Evolutionary conservation across 768 basidiomycete genomes (phyloP).

Genomic region (Boletellus ananas): DNA sequence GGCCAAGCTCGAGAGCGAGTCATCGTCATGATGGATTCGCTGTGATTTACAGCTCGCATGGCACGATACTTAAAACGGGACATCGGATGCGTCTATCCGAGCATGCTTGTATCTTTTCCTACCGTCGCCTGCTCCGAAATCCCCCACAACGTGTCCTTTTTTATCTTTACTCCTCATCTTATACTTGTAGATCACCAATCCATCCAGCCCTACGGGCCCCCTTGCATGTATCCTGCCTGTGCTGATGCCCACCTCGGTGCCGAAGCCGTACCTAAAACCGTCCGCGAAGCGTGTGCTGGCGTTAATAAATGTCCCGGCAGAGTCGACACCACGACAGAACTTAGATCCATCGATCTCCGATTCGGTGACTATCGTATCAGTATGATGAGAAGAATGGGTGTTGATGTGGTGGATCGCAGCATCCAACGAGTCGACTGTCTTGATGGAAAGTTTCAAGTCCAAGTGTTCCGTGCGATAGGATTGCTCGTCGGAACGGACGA

Average conservation of each 20-base stretch:
- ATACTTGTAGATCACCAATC: slow-evolving; percentile 95
- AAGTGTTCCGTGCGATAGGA: slow-evolving; percentile 90
- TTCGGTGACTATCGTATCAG: slow-evolving; percentile 90
- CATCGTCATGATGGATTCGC: slow-evolving; percentile 17
- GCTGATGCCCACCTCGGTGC: slow-evolving; percentile 96
- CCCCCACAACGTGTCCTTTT: slow-evolving; percentile 79
- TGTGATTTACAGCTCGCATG: not conserved
- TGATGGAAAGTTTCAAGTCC: slow-evolving; percentile 77
- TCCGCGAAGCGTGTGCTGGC: slow-evolving; percentile 96
- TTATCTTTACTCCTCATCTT: slow-evolving; percentile 73
- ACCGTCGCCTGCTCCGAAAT: slow-evolving; percentile 69
- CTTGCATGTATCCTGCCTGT: slow-evolving; percentile 96
- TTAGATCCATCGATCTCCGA: slow-evolving; percentile 54
- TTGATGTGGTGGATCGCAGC: slow-evolving; percentile 89
- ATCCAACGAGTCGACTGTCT: slow-evolving; percentile 63
- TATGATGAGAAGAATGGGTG: slow-evolving; percentile 90
- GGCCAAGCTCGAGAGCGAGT: slow-evolving; percentile 47
- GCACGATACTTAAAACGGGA: slow-evolving; percentile 22
- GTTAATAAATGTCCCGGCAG: slow-evolving; percentile 90
- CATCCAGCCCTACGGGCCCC: slow-evolving; percentile 93
- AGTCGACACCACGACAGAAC: slow-evolving; percentile 88
- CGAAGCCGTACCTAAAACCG: slow-evolving; percentile 95
- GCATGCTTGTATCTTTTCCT: slow-evolving; percentile 73
- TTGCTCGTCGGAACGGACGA: slow-evolving; percentile 52
- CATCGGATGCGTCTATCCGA: slow-evolving; percentile 17